These are phyloP conservation scores for Blastosporella zonata DNA, from an alignment of 1,284 basidiomycete species.

Conservation along the genomic window DNA sequence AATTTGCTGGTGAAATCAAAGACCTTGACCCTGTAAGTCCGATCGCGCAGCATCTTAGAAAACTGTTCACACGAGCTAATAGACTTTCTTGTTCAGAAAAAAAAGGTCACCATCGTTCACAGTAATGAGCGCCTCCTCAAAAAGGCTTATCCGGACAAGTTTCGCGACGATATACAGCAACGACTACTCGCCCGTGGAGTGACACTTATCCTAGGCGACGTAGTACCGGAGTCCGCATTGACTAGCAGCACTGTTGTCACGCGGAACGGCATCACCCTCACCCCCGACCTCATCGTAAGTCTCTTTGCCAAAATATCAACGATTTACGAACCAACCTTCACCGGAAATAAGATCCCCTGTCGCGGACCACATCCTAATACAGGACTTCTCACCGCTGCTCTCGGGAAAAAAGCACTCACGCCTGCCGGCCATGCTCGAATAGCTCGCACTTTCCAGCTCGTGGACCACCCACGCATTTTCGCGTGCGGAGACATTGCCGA, in stretches of 20 bases:
- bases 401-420: slow-evolving; percentile 43
- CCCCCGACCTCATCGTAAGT: slow-evolving; percentile 57
- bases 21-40: slow-evolving; percentile 45
- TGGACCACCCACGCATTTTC: slow-evolving; percentile 47
- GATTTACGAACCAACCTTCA: neutral
- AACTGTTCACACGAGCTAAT: neutral
- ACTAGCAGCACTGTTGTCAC: slow-evolving; percentile 40
- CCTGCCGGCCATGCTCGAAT: slow-evolving; percentile 44
- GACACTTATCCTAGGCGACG: slow-evolving; percentile 52
- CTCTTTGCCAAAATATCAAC: neutral
- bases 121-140: slow-evolving; percentile 52
- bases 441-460: slow-evolving; percentile 50
- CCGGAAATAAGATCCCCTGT: slow-evolving; percentile 39
- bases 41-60: no score
- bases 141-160: slow-evolving; percentile 51
- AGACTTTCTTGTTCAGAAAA: slow-evolving; percentile 38
- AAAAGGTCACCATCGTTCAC: slow-evolving; percentile 67
- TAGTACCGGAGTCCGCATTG: slow-evolving; percentile 39
- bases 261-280: slow-evolving; percentile 48
- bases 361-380: slow-evolving; percentile 54
- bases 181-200: slow-evolving; percentile 43
- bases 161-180: slow-evolving; percentile 45
- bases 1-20: slow-evolving; percentile 57
- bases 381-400: slow-evolving; percentile 39
- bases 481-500: slow-evolving; percentile 61